Conservation (phyloP, 2,329 filamentous ascomycete genomes). For the Pleoardoris graminearum region DNA sequence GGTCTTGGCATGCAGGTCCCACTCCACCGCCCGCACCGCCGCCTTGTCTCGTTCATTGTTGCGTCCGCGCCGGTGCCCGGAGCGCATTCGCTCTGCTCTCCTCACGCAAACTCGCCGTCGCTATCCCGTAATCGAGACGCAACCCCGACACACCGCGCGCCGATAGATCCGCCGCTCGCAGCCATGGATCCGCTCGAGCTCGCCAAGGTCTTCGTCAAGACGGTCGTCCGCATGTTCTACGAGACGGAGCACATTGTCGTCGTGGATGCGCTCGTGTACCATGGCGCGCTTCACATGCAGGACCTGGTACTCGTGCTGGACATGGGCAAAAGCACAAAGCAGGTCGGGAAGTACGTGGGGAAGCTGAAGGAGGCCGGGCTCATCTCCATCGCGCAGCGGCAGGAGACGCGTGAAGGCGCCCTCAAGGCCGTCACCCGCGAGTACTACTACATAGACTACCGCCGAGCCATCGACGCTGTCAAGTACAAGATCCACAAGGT, state of each 20-base stretch:
- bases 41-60: slow-evolving; percentile 14
- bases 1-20: slow-evolving; percentile 28
- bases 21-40: slow-evolving; percentile 27
- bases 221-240: slow-evolving; percentile 84
- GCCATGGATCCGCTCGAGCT: slow-evolving; percentile 62
- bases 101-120: neutral
- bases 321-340: slow-evolving; percentile 80
- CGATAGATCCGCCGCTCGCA: slow-evolving; percentile 8
- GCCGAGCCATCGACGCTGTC: slow-evolving; percentile 90
- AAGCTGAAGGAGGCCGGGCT: slow-evolving; percentile 85
- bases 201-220: slow-evolving; percentile 80
- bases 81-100: slow-evolving; percentile 1
- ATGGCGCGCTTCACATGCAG: slow-evolving; percentile 79
- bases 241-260: slow-evolving; percentile 81
- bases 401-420: slow-evolving; percentile 78
- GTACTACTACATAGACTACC: slow-evolving; percentile 97
- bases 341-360: slow-evolving; percentile 86
- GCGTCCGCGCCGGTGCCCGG: neutral
- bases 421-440: slow-evolving; percentile 81
- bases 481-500: slow-evolving; percentile 92
- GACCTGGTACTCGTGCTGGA: slow-evolving; percentile 82
- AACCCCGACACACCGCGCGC: neutral
- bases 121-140: too few relatives aligned
- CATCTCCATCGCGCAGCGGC: slow-evolving; percentile 73
- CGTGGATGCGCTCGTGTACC: slow-evolving; percentile 76